Evolutionary conservation across 768 basidiomycete species (phyloP).

Genomic region (Ramaria sp.): DNA sequence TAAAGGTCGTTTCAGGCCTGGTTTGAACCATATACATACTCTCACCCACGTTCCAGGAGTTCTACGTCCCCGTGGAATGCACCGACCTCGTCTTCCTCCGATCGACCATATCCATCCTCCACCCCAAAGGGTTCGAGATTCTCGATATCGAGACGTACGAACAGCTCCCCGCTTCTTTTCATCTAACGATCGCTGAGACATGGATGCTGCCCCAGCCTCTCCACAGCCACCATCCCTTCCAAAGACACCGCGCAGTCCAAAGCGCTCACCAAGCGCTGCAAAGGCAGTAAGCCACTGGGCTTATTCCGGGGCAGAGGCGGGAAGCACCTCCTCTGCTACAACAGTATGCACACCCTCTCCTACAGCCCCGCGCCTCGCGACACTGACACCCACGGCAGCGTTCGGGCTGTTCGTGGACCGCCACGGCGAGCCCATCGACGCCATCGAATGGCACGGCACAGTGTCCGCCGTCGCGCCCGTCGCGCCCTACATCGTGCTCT

Average conservation of each 20-base stretch:
- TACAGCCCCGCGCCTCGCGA: background rate
- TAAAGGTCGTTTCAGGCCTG: background rate
- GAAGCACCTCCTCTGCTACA: slow-evolving; percentile 3
- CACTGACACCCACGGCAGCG: background rate
- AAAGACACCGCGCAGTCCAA: slow-evolving; percentile 1
- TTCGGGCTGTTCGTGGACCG: slow-evolving; percentile 6
- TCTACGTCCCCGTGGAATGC: slow-evolving; percentile 3
- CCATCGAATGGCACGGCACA: slow-evolving; percentile 7
- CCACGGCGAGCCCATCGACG: background rate
- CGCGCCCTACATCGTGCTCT: slow-evolving; percentile 5
- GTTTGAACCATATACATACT: background rate
- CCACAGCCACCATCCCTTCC: background rate
- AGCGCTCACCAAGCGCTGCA: slow-evolving; percentile 1
- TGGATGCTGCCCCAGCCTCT: background rate
- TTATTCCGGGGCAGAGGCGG: background rate
- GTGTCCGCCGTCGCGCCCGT: background rate
- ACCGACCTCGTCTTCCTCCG: slow-evolving; percentile 1
- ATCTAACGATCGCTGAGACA: background rate
- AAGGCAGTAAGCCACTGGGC: background rate
- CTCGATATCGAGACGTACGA: slow-evolving; percentile 3
- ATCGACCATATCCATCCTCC: background rate
- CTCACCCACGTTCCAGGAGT: background rate
- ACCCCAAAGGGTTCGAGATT: slow-evolving; percentile 3
- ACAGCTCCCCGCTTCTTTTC: background rate
- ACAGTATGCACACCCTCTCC: background rate